Evolutionary conservation across 139 green algal species (phyloP).

Genomic region (Haematococcus lacustris): DNA sequence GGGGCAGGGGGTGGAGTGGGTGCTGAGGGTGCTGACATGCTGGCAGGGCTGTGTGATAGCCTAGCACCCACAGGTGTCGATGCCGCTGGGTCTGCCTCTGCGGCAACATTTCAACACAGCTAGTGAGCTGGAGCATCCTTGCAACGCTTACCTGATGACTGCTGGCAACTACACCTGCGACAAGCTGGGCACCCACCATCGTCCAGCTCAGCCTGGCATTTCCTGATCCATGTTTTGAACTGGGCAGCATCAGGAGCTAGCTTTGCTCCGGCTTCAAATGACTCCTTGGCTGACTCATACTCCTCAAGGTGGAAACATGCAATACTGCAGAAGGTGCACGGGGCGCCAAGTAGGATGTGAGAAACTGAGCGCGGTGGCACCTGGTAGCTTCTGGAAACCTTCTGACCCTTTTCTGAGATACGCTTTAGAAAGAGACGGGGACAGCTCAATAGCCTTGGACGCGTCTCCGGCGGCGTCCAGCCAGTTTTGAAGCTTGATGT

Average conservation of each 20-base stretch:
- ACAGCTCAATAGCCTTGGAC: conserved; percentile 58
- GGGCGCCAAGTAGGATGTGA: too few relatives aligned
- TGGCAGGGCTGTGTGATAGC: too few relatives aligned
- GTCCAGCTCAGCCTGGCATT: conserved; percentile 70
- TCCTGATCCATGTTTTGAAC: conserved; percentile 61
- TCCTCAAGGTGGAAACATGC: conserved; percentile 80
- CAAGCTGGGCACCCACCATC: conserved; percentile 3
- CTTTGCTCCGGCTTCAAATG: conserved; percentile 49
- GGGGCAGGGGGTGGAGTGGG: too few relatives aligned
- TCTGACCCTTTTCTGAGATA: conserved; percentile 59
- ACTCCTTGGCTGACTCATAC: conserved; percentile 75
- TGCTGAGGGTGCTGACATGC: too few relatives aligned
- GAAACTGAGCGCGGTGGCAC: too few relatives aligned
- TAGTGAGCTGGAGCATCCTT: too few relatives aligned
- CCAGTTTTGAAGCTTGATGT: conserved; percentile 60
- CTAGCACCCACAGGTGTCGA: too few relatives aligned
- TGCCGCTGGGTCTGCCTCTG: too few relatives aligned
- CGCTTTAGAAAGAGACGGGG: conserved; percentile 43
- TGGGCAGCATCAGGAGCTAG: conserved; percentile 50
- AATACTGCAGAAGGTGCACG: conserved; percentile 38
- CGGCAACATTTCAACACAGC: too few relatives aligned
- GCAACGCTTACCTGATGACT: not conserved
- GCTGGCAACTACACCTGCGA: not conserved
- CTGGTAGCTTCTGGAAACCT: too few relatives aligned
- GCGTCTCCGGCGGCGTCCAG: conserved; percentile 70